Conservation (phyloP, 192 early-diverging fungal species). For the Phlyctochytrium planicorne region DNA sequence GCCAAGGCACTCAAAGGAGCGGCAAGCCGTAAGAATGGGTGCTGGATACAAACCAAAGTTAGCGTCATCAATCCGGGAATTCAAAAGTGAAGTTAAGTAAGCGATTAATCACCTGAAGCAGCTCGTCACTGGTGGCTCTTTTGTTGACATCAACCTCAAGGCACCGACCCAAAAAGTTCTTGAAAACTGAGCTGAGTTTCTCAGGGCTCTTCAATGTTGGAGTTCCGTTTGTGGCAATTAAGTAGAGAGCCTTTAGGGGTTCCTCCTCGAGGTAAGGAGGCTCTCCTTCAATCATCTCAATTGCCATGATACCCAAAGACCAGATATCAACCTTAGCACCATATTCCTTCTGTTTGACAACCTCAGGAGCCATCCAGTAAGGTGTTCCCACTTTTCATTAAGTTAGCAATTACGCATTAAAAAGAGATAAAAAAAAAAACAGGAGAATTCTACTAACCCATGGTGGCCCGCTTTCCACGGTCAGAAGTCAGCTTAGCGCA, state of each 20-base stretch:
- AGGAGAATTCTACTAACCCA: too few relatives aligned
- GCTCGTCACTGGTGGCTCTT: constrained; percentile 75
- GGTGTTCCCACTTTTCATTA: constrained; percentile 56
- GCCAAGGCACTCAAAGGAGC: constrained; percentile 76
- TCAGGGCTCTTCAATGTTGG: constrained; percentile 88
- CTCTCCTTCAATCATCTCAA: constrained; percentile 59
- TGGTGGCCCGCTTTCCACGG: constrained; percentile 67
- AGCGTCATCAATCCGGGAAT: background rate
- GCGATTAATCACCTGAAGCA: constrained; percentile 54
- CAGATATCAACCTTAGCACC: constrained; percentile 56
- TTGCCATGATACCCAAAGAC: constrained; percentile 61
- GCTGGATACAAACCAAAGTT: constrained; percentile 40
- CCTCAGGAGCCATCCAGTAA: constrained; percentile 56
- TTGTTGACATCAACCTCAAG: constrained; percentile 88
- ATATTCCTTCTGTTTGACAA: constrained; percentile 48
- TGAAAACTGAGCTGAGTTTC: constrained; percentile 74
- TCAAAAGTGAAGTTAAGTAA: too few relatives aligned
- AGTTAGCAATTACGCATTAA: too few relatives aligned
- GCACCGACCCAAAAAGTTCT: constrained; percentile 86
- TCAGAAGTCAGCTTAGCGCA: constrained; percentile 74
- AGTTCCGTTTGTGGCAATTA: constrained; percentile 88
- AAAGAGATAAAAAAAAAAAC: too few relatives aligned
- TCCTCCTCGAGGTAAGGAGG: constrained; percentile 80
- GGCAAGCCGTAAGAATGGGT: constrained; percentile 84
- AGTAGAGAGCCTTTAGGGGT: constrained; percentile 69